These are phyloP conservation scores for Hyaloscypha variabilis DNA, from an alignment of 495 filamentous ascomycete genomes.

Conservation along the genomic window DNA sequence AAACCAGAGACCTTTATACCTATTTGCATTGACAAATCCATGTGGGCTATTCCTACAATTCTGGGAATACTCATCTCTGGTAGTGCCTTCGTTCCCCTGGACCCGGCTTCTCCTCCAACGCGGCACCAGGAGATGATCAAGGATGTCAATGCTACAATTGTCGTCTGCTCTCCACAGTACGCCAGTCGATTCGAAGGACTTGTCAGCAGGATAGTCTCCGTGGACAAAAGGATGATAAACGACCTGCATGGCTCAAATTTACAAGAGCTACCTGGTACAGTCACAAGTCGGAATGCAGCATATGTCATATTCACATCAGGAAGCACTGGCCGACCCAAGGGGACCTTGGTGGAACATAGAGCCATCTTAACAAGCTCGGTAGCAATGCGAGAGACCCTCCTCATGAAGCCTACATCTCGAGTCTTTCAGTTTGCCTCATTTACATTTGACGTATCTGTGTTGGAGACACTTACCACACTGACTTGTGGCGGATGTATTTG, in stretches of 20 bases:
- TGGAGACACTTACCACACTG: not conserved
- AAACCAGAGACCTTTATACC: not conserved
- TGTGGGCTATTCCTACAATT: not conserved
- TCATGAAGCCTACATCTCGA: not conserved
- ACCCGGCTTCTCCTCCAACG: not conserved
- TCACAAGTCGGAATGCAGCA: not conserved
- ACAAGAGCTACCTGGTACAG: not conserved
- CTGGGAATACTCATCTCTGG: not conserved
- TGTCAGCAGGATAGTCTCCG: not conserved
- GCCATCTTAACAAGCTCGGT: not conserved
- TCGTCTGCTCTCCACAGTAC: not conserved
- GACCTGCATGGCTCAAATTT: not conserved
- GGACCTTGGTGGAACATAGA: not conserved
- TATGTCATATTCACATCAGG: not conserved
- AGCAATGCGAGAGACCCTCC: not conserved
- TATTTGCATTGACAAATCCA: not conserved
- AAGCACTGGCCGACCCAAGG: not conserved
- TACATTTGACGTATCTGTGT: not conserved
- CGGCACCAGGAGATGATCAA: not conserved
- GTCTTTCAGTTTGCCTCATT: not conserved
- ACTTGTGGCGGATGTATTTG: not conserved
- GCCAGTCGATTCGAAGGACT: not conserved
- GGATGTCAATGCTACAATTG: not conserved
- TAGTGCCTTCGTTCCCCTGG: not conserved
- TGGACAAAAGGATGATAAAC: not conserved